A percentile compares a stretch with the other conserved stretches of the same genome.
Evolutionary conservation across 805 yeast genomes (phyloP).

Genomic region (Yarrowia bubula): DNA sequence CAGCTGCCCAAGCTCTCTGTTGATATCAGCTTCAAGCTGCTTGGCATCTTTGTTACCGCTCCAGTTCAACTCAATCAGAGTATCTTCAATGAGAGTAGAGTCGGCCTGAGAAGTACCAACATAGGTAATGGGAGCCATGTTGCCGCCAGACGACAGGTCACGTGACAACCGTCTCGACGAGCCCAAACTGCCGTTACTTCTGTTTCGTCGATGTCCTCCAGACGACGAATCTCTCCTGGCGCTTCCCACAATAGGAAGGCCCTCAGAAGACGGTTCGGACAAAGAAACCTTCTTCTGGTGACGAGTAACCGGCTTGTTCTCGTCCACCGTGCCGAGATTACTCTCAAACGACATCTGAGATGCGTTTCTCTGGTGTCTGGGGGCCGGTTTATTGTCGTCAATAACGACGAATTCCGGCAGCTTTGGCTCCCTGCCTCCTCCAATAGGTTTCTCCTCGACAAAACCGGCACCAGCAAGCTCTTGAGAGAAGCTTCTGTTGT

Average conservation of each 20-base stretch:
- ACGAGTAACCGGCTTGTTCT: background rate
- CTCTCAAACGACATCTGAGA: constrained; percentile 14
- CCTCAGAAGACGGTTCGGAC: constrained; percentile 1
- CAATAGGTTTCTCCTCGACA: constrained; percentile 9
- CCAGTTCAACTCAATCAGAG: constrained; percentile 80
- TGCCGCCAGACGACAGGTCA: background rate
- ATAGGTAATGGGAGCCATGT: constrained; percentile 11
- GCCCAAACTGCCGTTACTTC: background rate
- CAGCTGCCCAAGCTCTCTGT: constrained; percentile 56
- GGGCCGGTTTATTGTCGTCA: background rate
- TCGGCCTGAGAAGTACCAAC: constrained; percentile 27
- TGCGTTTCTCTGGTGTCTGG: background rate
- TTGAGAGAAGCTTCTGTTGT: constrained; percentile 16
- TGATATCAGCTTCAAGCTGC: constrained; percentile 55
- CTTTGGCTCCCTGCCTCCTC: background rate
- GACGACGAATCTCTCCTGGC: background rate
- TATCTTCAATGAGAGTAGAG: constrained; percentile 51
- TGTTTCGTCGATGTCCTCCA: constrained; percentile 3
- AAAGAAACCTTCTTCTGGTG: constrained; percentile 27
- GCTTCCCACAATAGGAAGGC: constrained; percentile 3
- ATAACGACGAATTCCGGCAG: constrained; percentile 10
- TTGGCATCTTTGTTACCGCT: constrained; percentile 62
- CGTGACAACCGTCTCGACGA: constrained; percentile 12
- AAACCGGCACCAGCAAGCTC: constrained; percentile 11
- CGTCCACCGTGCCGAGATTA: constrained; percentile 6